Evolutionary conservation across 179 eudicot genomes (phyloP).

Genomic region (Sideroxylon spinosum): DNA sequence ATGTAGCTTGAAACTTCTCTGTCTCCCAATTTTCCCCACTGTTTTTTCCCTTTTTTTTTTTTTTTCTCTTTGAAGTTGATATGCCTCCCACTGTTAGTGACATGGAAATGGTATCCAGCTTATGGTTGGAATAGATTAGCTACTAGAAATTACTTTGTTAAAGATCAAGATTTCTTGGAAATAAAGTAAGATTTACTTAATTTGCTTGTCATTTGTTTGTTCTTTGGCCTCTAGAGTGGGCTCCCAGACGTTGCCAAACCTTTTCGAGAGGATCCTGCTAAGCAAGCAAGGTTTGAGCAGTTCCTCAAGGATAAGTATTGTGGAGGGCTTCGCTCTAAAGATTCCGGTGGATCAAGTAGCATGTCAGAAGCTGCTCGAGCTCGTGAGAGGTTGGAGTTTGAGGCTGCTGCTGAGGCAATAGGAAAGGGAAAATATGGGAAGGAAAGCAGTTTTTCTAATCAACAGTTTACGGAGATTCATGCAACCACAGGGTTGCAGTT

Average conservation of each 20-base stretch:
- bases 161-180: neutral
- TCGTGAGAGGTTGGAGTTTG: slow-evolving; percentile 93
- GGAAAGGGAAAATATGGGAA: slow-evolving; percentile 51
- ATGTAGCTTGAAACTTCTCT: neutral
- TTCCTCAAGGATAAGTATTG: slow-evolving; percentile 80
- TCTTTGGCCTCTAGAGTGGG: slow-evolving; percentile 38
- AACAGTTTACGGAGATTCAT: slow-evolving; percentile 45
- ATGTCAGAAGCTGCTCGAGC: slow-evolving; percentile 95
- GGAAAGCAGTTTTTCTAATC: slow-evolving; percentile 40
- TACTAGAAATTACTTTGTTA: neutral
- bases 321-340: slow-evolving; percentile 85
- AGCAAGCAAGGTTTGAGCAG: slow-evolving; percentile 93
- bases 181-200: neutral
- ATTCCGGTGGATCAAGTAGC: slow-evolving; percentile 59
- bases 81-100: neutral
- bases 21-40: neutral
- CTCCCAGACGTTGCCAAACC: slow-evolving; percentile 58
- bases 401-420: slow-evolving; percentile 79
- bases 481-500: slow-evolving; percentile 60
- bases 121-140: neutral
- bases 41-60: neutral
- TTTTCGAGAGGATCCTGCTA: slow-evolving; percentile 69
- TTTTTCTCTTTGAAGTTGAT: no score
- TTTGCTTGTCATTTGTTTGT: slow-evolving; percentile 1
- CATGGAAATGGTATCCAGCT: neutral